Conservation (phyloP, 2,329 filamentous ascomycete species). For the Colletotrichum shisoi region DNA sequence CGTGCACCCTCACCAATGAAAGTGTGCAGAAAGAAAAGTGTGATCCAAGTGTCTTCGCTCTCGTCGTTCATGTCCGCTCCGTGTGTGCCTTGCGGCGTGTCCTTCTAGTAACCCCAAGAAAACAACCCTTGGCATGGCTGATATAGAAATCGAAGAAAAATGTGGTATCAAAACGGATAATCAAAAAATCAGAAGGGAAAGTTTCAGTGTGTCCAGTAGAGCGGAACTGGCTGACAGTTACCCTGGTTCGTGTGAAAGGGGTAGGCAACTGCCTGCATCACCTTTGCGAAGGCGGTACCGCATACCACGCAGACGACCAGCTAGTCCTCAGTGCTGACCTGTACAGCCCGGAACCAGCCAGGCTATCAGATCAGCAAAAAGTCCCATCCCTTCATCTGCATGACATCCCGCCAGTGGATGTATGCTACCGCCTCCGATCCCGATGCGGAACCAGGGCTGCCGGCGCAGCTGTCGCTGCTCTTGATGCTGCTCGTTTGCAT, state of each 20-base stretch:
- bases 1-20: slow-evolving; percentile 19
- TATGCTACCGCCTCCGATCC: slow-evolving; percentile 61
- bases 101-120: slow-evolving; percentile 36
- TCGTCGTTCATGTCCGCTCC: slow-evolving; percentile 39
- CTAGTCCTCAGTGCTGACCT: slow-evolving; percentile 12
- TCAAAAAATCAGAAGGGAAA: slow-evolving; percentile 29
- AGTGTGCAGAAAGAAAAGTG: slow-evolving; percentile 28
- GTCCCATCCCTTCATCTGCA: slow-evolving; percentile 91
- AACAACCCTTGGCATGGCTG: slow-evolving; percentile 31
- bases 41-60: slow-evolving; percentile 40
- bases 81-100: slow-evolving; percentile 52
- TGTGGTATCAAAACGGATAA: slow-evolving; percentile 41
- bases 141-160: slow-evolving; percentile 44
- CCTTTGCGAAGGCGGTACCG: slow-evolving; percentile 44
- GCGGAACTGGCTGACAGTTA: slow-evolving; percentile 31
- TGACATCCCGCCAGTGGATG: slow-evolving; percentile 94
- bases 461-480: slow-evolving; percentile 46
- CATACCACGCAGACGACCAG: slow-evolving; percentile 40
- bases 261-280: slow-evolving; percentile 51
- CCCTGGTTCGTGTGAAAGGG: slow-evolving; percentile 24
- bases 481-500: slow-evolving; percentile 70
- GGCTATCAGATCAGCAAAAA: slow-evolving; percentile 78
- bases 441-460: slow-evolving; percentile 44
- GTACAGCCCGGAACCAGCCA: slow-evolving; percentile 31
- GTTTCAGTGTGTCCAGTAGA: slow-evolving; percentile 14